These are phyloP conservation scores for sorghum (Sorghum bicolor) DNA, from an alignment of 176 grass and related monocot genomes.

Conservation along the genomic window Sorghum_bicolor_NCBIv3 NC_012871.2:61500501-61501000, in stretches of 20 bases:
- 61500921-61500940: not conserved
- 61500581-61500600: too few species aligned
- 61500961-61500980: conserved; percentile 50
- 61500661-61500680: too few species aligned
- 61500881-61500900: not conserved
- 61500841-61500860: conserved; percentile 19
- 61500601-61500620: conserved; percentile 18
- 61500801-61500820: not conserved
- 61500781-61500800: not conserved
- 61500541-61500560: too few species aligned
- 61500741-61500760: not conserved
- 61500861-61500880: conserved; percentile 29
- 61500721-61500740: conserved; percentile 29
- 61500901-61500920: not conserved
- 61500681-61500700: not conserved
- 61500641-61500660: not conserved
- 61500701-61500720: conserved; percentile 26
- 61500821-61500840: conserved; percentile 23
- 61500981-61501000: not conserved
- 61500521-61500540: too few species aligned
- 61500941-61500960: conserved; percentile 32
- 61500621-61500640: conserved; percentile 32
- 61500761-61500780: not conserved
- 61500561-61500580: too few species aligned
- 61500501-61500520: too few species aligned